A percentile compares a stretch with the other conserved stretches of the same genome.
Evolutionary conservation across 2,329 filamentous ascomycete genomes (phyloP).

Genomic region (Cladophialophora immunda): DNA sequence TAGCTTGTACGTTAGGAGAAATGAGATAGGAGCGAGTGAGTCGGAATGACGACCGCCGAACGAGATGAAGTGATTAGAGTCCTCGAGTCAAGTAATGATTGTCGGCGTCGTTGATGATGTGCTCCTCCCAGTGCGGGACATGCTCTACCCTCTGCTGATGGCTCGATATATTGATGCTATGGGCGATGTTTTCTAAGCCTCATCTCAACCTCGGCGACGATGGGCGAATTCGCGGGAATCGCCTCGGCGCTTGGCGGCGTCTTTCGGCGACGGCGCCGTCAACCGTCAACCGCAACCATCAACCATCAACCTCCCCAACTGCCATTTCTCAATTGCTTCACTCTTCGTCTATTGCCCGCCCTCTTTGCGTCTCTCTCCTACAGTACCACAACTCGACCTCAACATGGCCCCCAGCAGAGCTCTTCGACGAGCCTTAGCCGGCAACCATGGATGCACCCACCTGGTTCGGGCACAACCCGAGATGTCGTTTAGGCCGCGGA

Average conservation of each 20-base stretch:
- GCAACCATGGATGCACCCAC: background rate
- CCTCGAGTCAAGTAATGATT: background rate
- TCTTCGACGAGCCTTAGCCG: background rate
- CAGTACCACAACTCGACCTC: background rate
- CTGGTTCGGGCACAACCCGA: background rate
- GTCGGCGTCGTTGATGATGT: background rate
- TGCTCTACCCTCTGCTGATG: background rate
- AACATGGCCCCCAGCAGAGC: constrained; percentile 15
- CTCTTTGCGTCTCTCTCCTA: background rate
- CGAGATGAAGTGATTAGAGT: background rate
- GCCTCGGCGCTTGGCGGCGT: constrained; percentile 13
- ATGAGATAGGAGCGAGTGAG: background rate
- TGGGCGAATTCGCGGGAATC: background rate
- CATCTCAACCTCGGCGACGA: background rate
- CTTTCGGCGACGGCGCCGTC: constrained; percentile 6
- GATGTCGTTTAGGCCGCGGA: background rate
- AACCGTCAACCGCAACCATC: background rate
- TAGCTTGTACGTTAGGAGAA: constrained; percentile 19
- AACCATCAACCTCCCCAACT: no score
- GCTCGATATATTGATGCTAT: no score
- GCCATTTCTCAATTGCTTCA: background rate
- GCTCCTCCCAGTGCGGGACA: background rate
- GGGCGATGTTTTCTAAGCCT: no score
- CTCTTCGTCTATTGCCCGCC: background rate
- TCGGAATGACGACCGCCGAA: background rate